Conservation (phyloP, 345 rosid species). For the Lagerstroemia speciosa region DNA sequence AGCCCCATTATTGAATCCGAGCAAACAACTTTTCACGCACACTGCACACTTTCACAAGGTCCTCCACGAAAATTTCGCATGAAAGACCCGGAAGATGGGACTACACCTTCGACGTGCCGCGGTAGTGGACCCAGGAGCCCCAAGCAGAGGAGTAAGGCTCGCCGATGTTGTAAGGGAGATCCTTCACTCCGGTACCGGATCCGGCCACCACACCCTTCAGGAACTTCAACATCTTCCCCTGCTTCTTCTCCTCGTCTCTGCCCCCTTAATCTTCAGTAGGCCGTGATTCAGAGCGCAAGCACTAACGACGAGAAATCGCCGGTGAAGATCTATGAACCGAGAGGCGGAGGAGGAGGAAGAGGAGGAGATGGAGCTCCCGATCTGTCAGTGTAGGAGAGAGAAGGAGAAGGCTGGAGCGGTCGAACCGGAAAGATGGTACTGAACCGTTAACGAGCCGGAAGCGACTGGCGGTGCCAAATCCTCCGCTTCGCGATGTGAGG, state of each 20-base stretch:
- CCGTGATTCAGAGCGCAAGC: not conserved
- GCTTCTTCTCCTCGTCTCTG: not conserved
- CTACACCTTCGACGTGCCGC: conserved; percentile 69
- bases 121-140: conserved; percentile 94
- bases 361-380: conserved; percentile 4
- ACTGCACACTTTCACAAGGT: not conserved
- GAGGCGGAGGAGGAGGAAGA: not conserved
- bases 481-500: not conserved
- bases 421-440: not conserved
- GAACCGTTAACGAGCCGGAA: not conserved
- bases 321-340: conserved; percentile 3
- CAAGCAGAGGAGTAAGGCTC: conserved; percentile 86
- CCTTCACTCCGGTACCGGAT: conserved; percentile 90
- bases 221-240: conserved; percentile 62
- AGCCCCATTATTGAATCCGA: not conserved
- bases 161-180: conserved; percentile 89
- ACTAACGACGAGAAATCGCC: not conserved
- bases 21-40: not conserved
- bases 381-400: conserved; percentile 5
- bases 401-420: not conserved
- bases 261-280: not conserved
- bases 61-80: not conserved
- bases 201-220: conserved; percentile 88
- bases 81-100: not conserved
- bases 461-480: not conserved